Percentiles rank a stretch among this genome's conserved stretches.
Conservation (phyloP, 352 stramenopile genomes). For the Pythium guiyangense region DNA sequence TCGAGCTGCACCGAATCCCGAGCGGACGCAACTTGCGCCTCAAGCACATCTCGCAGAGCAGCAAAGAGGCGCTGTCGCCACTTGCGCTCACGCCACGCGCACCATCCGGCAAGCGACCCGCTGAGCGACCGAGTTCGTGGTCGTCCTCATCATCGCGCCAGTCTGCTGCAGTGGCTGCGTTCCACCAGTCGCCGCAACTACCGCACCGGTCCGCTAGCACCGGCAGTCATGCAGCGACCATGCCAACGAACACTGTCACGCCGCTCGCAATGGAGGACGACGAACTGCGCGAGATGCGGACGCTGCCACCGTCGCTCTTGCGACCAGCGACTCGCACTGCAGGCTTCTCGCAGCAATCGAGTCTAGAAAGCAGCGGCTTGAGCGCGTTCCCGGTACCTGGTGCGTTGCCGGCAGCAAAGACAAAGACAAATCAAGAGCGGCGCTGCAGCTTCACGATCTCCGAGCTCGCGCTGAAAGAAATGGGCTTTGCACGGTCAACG, state of each 20-base stretch:
- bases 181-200: neutral
- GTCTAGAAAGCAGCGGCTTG: neutral
- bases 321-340: neutral
- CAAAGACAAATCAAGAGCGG: conserved; percentile 26
- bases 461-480: conserved; percentile 37
- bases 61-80: conserved; percentile 26
- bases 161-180: neutral
- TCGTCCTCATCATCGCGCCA: neutral
- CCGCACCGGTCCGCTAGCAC: neutral
- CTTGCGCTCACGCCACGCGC: conserved; percentile 40
- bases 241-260: neutral
- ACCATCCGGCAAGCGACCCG: conserved; percentile 28
- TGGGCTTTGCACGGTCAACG: conserved; percentile 27
- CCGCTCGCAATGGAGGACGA: neutral
- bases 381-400: no score
- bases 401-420: conserved; percentile 10
- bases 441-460: conserved; percentile 68
- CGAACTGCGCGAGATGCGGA: neutral
- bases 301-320: neutral
- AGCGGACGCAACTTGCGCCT: conserved; percentile 46
- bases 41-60: conserved; percentile 31
- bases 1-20: conserved; percentile 46
- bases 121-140: conserved; percentile 16
- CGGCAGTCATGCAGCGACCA: neutral
- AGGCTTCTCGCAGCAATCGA: neutral